A percentile compares a stretch with the other conserved stretches of the same genome.
phyloP scores from a whole-genome alignment of 106 monocot genomes.

The Phalaenopsis equestris region DNA sequence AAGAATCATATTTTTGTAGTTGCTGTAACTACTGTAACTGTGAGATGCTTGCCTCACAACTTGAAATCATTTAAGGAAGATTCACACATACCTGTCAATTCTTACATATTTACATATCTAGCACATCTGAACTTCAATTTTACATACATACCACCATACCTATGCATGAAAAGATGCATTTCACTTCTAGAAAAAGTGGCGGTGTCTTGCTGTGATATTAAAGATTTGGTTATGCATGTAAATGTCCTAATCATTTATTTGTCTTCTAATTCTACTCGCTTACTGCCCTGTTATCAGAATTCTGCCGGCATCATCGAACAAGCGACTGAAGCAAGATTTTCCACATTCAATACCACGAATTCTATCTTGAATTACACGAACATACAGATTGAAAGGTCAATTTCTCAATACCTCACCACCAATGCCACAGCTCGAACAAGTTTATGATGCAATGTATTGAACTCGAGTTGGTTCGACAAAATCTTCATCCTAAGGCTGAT shows the following conservation, averaged over 20 bases:
- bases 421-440: background rate
- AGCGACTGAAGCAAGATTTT: slow-evolving; percentile 57
- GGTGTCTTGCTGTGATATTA: too few relatives aligned
- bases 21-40: too few relatives aligned
- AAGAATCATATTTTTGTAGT: too few relatives aligned
- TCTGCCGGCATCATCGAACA: slow-evolving; percentile 23
- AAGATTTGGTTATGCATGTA: too few relatives aligned
- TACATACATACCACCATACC: too few relatives aligned
- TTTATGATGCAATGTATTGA: background rate
- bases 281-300: slow-evolving; percentile 30
- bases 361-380: slow-evolving; percentile 10
- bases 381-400: background rate
- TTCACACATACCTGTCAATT: too few relatives aligned
- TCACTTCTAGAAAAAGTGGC: too few relatives aligned
- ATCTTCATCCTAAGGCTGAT: background rate
- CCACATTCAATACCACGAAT: slow-evolving; percentile 33
- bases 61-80: background rate
- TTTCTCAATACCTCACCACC: background rate
- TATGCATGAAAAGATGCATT: too few relatives aligned
- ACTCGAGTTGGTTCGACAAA: background rate
- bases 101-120: too few relatives aligned
- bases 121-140: too few relatives aligned
- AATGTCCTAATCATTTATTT: background rate
- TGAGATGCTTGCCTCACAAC: too few relatives aligned
- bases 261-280: background rate